phyloP scores from a whole-genome alignment of 306 rosid species.

The Pterocarpus santalinus region DNA sequence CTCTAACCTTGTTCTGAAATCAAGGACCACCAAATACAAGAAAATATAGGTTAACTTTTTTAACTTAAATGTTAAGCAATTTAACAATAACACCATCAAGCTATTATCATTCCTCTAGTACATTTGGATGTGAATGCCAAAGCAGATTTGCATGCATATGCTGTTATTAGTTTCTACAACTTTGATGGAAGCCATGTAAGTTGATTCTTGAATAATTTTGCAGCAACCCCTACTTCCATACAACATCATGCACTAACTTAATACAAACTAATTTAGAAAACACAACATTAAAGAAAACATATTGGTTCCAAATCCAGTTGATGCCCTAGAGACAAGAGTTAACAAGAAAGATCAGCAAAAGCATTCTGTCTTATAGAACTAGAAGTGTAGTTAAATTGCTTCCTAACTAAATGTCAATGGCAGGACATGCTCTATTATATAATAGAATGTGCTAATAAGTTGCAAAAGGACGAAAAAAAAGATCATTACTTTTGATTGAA shows the following conservation, averaged over 20 bases:
- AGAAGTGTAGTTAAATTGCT: conserved; percentile 33
- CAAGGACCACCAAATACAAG: conserved; percentile 42
- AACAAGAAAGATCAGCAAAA: conserved; percentile 1
- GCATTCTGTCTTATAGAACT: neutral
- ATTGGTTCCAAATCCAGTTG: conserved; percentile 14
- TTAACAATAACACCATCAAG: conserved; percentile 13
- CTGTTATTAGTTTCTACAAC: neutral
- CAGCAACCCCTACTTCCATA: conserved; percentile 29
- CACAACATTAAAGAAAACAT: conserved; percentile 22
- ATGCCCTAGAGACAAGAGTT: conserved; percentile 8
- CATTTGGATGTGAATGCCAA: conserved; percentile 23
- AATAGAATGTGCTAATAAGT: conserved; percentile 29
- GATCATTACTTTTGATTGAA: conserved; percentile 80
- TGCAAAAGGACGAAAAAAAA: neutral
- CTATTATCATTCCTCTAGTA: conserved; percentile 26
- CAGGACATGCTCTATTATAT: conserved; percentile 9
- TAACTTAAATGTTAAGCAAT: conserved; percentile 29
- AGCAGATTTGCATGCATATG: conserved; percentile 33
- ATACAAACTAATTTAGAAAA: conserved; percentile 4
- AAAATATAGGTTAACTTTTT: conserved; percentile 35
- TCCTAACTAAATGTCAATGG: conserved; percentile 26
- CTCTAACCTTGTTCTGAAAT: conserved; percentile 85
- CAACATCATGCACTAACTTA: conserved; percentile 29
- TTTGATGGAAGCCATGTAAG: conserved; percentile 16
- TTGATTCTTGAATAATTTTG: conserved; percentile 19